Evolutionary conservation across 139 green algal species (phyloP).

Genomic region (Gonium pectorale): DNA sequence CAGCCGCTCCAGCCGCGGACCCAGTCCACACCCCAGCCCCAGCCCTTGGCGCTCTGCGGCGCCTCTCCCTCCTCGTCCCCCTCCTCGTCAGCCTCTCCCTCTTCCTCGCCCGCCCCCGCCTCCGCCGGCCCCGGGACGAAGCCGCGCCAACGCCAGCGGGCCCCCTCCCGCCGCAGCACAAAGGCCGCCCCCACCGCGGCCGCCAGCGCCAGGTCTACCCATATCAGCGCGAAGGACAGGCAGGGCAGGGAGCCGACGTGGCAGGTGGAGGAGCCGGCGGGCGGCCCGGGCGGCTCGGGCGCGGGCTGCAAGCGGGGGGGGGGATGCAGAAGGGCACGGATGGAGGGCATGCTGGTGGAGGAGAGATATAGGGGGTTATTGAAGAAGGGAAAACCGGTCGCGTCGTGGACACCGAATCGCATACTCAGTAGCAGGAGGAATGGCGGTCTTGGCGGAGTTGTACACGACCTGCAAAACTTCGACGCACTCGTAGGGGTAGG

Average conservation of each 20-base stretch:
- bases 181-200: constrained; percentile 47
- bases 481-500: too few relatives aligned
- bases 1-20: not conserved
- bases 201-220: constrained; percentile 61
- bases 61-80: too few relatives aligned
- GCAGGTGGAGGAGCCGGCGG: constrained; percentile 52
- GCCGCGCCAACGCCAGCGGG: too few relatives aligned
- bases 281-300: not conserved
- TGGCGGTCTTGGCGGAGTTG: too few relatives aligned
- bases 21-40: not conserved
- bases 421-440: too few relatives aligned
- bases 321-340: not conserved
- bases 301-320: not conserved
- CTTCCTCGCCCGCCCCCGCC: not conserved
- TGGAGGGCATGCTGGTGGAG: not conserved
- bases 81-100: not conserved
- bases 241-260: constrained; percentile 70
- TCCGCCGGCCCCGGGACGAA: not conserved
- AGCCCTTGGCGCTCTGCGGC: too few relatives aligned
- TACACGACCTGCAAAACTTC: too few relatives aligned
- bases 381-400: too few relatives aligned
- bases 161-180: not conserved
- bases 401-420: too few relatives aligned
- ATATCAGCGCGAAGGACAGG: constrained; percentile 70
- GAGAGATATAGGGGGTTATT: not conserved